phyloP scores from a whole-genome alignment of 2,329 filamentous ascomycete species.

The Aureobasidium pullulans region DNA sequence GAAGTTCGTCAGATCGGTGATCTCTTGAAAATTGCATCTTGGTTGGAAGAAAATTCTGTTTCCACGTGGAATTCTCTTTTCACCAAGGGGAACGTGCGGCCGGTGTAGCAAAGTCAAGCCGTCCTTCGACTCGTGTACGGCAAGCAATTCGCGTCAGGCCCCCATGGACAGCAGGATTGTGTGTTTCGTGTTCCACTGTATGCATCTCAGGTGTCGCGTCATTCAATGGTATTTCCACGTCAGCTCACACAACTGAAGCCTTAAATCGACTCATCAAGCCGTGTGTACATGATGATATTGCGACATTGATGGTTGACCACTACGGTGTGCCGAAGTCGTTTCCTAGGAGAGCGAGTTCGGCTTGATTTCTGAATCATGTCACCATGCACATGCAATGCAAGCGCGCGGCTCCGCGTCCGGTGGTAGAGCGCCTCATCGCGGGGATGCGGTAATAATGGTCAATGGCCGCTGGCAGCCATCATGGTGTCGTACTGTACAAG shows the following conservation, averaged over 20 bases:
- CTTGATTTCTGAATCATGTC: constrained; percentile 2
- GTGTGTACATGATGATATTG: neutral
- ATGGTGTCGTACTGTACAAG: neutral
- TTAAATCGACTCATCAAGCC: no score
- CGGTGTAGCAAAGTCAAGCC: neutral
- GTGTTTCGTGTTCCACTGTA: neutral
- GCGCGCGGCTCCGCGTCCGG: constrained; percentile 10
- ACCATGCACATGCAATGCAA: constrained; percentile 11
- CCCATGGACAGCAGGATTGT: neutral
- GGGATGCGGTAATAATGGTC: neutral
- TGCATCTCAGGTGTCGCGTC: neutral
- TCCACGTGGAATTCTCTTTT: constrained; percentile 7
- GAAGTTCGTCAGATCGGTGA: constrained; percentile 9
- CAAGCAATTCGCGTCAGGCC: neutral
- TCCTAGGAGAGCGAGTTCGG: neutral
- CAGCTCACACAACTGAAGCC: neutral
- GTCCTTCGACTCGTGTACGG: neutral
- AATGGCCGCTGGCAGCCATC: neutral
- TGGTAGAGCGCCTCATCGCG: neutral
- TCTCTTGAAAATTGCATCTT: constrained; percentile 2
- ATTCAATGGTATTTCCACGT: neutral
- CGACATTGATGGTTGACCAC: neutral
- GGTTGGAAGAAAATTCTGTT: constrained; percentile 8
- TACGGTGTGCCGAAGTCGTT: constrained; percentile 1
- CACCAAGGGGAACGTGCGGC: constrained; percentile 1